Evolutionary conservation across 371 early-diverging fungal species (phyloP), one percentile per base, ranked within the genome.

Genomic region (Mortierella sp.): DNA sequence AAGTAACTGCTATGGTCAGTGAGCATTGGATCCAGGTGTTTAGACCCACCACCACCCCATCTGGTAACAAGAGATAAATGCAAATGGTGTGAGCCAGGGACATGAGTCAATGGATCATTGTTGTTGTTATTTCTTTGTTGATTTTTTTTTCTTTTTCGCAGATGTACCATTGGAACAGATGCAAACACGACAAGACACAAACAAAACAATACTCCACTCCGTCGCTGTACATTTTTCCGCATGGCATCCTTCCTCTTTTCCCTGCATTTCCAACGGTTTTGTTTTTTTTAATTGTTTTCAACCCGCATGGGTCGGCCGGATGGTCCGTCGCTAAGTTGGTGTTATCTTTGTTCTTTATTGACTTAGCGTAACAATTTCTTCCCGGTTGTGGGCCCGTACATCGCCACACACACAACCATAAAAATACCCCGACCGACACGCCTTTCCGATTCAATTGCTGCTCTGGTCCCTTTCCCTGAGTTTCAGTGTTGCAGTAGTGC

Each of bases 81-180:
- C 34, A 28, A 31, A 19, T 19, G 21, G 2, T 31, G 21, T 61
- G 59, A 34, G 19, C 61, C 31, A 34, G 1, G 59, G 31, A 5
- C n/a, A 40, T 40, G 43, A 40, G 43, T 1, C 28, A 14, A 61
- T 37, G 67, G 24, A 61, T 61, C 61, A 61, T 61, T 26, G n/a
- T 54, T 54, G 57, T 57, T 40, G 6, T 6, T 40, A 6, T 54
- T 54, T 16, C 0, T 54, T 54, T 54, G 54, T 19, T 31, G 4
- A 13, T 19, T 1, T 19, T 28, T 2, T 24, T 31, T 14, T 31
- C 2, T 37, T 59, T 64, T 64, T 40, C 8, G 9, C 24, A 67
- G 43, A 67, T 37, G 67, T 67, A 67, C 67, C 24, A 67, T 67
- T 67, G 43, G 67, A 67, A 67, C 21, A 54, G 34, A 64, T 64